Conservation (phyloP, 352 stramenopile species). For the Globisporangium rhizosaccharum region DNA sequence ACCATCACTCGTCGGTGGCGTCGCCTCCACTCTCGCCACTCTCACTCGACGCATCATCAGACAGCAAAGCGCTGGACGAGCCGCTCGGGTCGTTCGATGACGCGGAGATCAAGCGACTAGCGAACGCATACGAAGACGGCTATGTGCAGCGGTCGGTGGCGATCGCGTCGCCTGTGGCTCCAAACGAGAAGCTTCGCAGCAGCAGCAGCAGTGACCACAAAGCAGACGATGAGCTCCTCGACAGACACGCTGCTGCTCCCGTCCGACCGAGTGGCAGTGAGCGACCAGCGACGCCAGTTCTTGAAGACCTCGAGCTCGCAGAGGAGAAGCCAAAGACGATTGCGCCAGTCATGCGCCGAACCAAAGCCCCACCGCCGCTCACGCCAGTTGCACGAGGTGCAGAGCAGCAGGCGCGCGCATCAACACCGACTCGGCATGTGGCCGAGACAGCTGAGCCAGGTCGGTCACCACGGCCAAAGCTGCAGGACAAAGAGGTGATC, state of each 20-base stretch:
- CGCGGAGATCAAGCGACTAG: conserved; percentile 44
- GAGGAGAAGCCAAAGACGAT: conserved; percentile 3
- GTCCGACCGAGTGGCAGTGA: too few species aligned
- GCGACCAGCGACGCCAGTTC: neutral
- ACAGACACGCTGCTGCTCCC: neutral
- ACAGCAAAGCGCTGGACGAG: conserved; percentile 6
- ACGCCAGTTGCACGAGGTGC: neutral
- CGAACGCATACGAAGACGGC: conserved; percentile 56
- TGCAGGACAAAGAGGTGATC: conserved; percentile 27
- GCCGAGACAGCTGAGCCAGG: conserved; percentile 17
- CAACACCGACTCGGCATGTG: conserved; percentile 12
- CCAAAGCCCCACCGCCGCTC: neutral
- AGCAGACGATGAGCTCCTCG: neutral
- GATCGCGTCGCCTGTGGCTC: neutral
- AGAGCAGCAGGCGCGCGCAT: conserved; percentile 10
- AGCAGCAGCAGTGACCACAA: neutral
- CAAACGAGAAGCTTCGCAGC: neutral
- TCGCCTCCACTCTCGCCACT: conserved; percentile 3
- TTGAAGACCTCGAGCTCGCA: neutral
- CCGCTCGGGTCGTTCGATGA: conserved; percentile 28
- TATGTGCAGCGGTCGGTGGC: neutral
- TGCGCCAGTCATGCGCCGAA: too few species aligned
- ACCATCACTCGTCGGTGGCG: neutral
- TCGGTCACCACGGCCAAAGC: conserved; percentile 37
- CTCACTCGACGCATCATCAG: neutral